phyloP scores from a whole-genome alignment of 805 yeast genomes.

The Candida manassasensis region DNA sequence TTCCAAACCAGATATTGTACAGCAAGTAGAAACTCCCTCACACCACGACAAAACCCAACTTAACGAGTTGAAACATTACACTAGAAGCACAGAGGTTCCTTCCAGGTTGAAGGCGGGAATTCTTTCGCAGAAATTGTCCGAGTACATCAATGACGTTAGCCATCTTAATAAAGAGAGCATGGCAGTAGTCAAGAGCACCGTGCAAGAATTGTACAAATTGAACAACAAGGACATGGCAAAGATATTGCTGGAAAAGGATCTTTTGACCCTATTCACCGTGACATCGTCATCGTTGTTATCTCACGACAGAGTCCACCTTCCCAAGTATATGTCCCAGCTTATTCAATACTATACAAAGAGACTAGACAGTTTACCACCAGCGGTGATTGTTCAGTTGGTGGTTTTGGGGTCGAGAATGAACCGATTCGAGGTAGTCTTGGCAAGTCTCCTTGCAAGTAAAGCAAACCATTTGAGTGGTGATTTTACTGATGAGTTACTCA shows the following conservation, averaged over 20 bases:
- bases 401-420: constrained; percentile 22
- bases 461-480: constrained; percentile 5
- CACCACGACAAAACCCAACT: constrained; percentile 2
- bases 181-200: constrained; percentile 6
- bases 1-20: neutral
- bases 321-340: constrained; percentile 25
- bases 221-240: neutral
- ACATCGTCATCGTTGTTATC: constrained; percentile 1
- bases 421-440: constrained; percentile 3
- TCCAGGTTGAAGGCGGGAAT: neutral
- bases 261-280: neutral
- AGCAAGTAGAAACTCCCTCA: constrained; percentile 8
- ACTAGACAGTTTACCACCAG: constrained; percentile 12
- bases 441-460: constrained; percentile 8
- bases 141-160: constrained; percentile 3
- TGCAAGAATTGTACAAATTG: constrained; percentile 11
- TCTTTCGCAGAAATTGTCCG: constrained; percentile 5
- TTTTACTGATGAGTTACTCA: constrained; percentile 7
- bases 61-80: constrained; percentile 9
- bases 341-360: constrained; percentile 17
- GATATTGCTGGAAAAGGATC: neutral
- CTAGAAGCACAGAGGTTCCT: constrained; percentile 8
- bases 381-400: constrained; percentile 20
- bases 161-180: constrained; percentile 4
- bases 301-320: constrained; percentile 12